Percentiles rank a stretch among this genome's conserved stretches.
phyloP scores from a whole-genome alignment of 169 alveolate genomes.

The Neospora caninum region DNA sequence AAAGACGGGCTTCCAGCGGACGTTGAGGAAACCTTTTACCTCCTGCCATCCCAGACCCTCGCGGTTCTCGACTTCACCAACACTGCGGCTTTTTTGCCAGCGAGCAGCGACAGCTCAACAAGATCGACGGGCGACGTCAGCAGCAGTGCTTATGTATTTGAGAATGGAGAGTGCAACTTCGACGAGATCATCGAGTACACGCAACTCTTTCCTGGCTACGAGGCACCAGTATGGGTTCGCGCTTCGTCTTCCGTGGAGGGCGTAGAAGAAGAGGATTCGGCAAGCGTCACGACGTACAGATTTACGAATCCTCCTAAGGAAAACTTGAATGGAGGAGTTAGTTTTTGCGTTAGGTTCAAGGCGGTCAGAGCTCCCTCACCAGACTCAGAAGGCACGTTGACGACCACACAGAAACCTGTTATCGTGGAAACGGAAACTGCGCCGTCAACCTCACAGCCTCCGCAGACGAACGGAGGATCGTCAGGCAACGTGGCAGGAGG shows the following conservation, averaged over 20 bases:
- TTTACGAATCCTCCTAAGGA: not conserved
- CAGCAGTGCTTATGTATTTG: not conserved
- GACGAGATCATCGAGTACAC: not conserved
- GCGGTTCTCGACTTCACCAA: not conserved
- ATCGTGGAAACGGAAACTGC: too few relatives aligned
- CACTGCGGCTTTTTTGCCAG: not conserved
- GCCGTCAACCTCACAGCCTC: not conserved
- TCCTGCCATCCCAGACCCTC: not conserved
- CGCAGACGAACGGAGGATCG: too few relatives aligned
- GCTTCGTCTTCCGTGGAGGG: not conserved
- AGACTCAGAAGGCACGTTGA: too few relatives aligned
- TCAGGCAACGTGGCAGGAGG: too few relatives aligned
- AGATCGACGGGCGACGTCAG: not conserved
- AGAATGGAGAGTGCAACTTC: not conserved
- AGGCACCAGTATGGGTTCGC: conserved; percentile 4
- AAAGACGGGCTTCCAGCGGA: not conserved
- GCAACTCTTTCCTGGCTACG: not conserved
- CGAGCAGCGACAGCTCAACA: not conserved
- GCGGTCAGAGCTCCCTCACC: too few relatives aligned
- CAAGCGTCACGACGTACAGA: not conserved
- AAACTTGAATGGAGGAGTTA: not conserved
- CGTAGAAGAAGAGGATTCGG: not conserved
- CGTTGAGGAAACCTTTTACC: not conserved
- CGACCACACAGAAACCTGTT: too few relatives aligned
- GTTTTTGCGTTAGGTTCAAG: not conserved